Percentiles rank a stretch among this genome's conserved stretches.
Evolutionary conservation across 768 basidiomycete species (phyloP).

Genomic region (Pleurotus djamor): DNA sequence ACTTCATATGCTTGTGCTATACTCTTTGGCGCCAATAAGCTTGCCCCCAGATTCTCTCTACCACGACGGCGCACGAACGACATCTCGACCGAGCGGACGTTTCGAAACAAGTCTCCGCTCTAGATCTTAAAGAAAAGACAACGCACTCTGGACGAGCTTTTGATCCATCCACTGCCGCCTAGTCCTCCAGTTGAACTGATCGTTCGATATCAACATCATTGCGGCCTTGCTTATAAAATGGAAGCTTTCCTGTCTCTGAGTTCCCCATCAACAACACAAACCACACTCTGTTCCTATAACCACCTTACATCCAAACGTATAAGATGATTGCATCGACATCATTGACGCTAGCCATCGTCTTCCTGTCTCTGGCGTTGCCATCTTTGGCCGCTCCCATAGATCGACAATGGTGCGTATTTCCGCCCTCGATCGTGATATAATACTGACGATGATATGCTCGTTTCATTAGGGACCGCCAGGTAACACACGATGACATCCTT

Average conservation of each 20-base stretch:
- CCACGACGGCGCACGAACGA: no score
- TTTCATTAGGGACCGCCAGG: neutral
- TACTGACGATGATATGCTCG: neutral
- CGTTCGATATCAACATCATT: no score
- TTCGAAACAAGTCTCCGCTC: no score
- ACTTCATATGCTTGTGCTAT: no score
- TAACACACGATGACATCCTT: neutral
- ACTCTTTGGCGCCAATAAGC: no score
- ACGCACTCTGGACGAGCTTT: no score
- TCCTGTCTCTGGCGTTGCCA: neutral
- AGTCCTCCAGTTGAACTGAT: no score
- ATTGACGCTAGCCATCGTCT: neutral
- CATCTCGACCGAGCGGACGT: no score
- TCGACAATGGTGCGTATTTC: neutral
- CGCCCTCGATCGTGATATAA: no score
- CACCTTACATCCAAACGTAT: neutral
- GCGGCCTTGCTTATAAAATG: neutral
- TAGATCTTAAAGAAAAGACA: no score
- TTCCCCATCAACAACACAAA: neutral
- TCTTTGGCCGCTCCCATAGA: neutral
- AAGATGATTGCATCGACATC: neutral
- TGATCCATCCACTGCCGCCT: no score
- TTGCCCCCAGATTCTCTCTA: no score
- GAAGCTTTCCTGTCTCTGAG: neutral
- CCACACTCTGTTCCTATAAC: neutral